phyloP scores from a whole-genome alignment of 2,329 filamentous ascomycete species.

The Grosmannia clavigera region DNA sequence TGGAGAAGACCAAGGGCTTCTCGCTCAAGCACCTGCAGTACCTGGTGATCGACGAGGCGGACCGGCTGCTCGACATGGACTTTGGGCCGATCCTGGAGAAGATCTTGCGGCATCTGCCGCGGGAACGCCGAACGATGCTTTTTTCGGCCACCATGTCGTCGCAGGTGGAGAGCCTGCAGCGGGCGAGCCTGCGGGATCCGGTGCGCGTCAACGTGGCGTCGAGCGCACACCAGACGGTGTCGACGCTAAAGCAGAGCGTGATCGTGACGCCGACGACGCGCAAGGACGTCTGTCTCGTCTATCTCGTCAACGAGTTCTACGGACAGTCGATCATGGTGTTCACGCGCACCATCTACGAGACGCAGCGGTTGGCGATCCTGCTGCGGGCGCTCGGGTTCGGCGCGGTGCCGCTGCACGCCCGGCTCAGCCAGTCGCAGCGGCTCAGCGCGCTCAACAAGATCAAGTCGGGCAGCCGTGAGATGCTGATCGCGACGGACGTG shows the following conservation, averaged over 20 bases:
- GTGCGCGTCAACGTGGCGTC: conserved; percentile 42
- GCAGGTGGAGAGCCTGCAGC: conserved; percentile 85
- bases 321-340: conserved; percentile 88
- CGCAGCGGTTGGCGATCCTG: conserved; percentile 72
- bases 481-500: conserved; percentile 89
- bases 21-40: conserved; percentile 68
- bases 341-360: conserved; percentile 82
- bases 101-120: conserved; percentile 74
- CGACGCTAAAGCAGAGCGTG: conserved; percentile 76
- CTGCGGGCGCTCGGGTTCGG: conserved; percentile 76
- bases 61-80: conserved; percentile 62
- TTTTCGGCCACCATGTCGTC: conserved; percentile 65
- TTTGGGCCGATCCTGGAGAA: conserved; percentile 40
- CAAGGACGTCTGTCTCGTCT: conserved; percentile 85
- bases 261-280: conserved; percentile 74
- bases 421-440: conserved; percentile 77
- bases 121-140: conserved; percentile 71
- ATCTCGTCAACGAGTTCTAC: conserved; percentile 72
- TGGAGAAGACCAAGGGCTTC: conserved; percentile 96
- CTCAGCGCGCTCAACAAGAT: conserved; percentile 87
- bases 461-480: conserved; percentile 63
- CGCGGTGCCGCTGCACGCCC: conserved; percentile 85
- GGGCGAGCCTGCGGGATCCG: conserved; percentile 66
- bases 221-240: conserved; percentile 83
- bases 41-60: conserved; percentile 90